phyloP scores from a whole-genome alignment of 352 stramenopile genomes.

The Globisporangium splendens region DNA sequence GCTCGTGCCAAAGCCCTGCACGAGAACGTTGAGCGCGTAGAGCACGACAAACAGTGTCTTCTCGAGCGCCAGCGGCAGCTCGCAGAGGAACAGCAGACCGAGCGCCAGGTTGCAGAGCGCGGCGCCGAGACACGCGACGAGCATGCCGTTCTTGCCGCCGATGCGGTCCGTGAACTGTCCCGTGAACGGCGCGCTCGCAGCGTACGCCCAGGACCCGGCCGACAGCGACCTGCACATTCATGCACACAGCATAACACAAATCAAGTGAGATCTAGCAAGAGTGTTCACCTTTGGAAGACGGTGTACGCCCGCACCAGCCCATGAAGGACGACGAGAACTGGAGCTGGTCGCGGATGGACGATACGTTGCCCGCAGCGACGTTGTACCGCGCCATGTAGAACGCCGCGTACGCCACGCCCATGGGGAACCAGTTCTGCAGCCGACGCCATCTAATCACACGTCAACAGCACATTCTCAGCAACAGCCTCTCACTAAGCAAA shows the following conservation, averaged over 20 bases:
- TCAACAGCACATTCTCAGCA: too few species aligned
- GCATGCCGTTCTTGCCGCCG: conserved; percentile 63
- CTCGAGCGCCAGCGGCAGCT: conserved; percentile 26
- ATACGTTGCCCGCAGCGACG: conserved; percentile 68
- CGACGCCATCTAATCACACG: conserved; percentile 41
- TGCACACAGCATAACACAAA: not conserved
- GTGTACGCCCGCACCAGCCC: conserved; percentile 44
- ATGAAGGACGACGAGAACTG: conserved; percentile 68
- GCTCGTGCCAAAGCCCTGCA: conserved; percentile 77
- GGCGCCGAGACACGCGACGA: conserved; percentile 60
- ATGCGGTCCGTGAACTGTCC: conserved; percentile 71
- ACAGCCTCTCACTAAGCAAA: too few species aligned
- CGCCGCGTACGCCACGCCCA: conserved; percentile 66
- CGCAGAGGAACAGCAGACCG: conserved; percentile 44
- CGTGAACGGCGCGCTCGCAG: conserved; percentile 61
- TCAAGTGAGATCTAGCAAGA: conserved; percentile 1
- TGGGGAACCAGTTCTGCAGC: conserved; percentile 73
- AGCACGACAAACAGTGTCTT: conserved; percentile 51
- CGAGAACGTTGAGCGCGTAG: conserved; percentile 62
- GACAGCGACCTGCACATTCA: conserved; percentile 46
- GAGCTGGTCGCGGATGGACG: conserved; percentile 41
- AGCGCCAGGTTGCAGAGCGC: conserved; percentile 63
- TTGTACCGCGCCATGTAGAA: conserved; percentile 84
- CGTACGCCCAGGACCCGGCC: conserved; percentile 68
- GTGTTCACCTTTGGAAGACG: not conserved